Percentiles rank a stretch among this genome's conserved stretches.
phyloP scores from a whole-genome alignment of 225 moss, liverwort and hornwort genomes.

The Antitrichia curtipendula region DNA sequence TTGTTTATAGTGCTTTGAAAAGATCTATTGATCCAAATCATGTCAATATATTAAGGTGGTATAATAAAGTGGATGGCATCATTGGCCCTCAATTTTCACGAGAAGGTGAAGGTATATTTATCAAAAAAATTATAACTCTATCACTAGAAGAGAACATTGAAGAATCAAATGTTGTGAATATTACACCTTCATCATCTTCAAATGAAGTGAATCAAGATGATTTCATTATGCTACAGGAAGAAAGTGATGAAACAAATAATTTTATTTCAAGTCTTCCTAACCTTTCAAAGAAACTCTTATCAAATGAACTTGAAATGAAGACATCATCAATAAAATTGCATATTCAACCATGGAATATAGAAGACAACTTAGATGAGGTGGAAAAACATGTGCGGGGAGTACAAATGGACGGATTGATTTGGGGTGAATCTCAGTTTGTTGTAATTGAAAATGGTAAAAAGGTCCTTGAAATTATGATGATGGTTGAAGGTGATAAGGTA shows the following conservation, averaged over 20 bases:
- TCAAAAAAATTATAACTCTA: not conserved
- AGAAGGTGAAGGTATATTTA: constrained; percentile 21
- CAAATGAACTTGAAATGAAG: not conserved
- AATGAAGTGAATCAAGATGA: constrained; percentile 29
- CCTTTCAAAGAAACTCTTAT: not conserved
- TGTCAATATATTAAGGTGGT: constrained; percentile 51
- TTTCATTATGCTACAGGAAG: constrained; percentile 18
- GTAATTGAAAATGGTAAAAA: constrained; percentile 2
- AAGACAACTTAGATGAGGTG: constrained; percentile 32
- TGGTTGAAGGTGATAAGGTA: constrained; percentile 32
- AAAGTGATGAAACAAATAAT: constrained; percentile 22
- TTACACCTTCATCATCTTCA: constrained; percentile 1
- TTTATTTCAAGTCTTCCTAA: constrained; percentile 5
- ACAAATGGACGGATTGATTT: constrained; percentile 44
- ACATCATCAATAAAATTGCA: constrained; percentile 53
- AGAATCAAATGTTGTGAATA: not conserved
- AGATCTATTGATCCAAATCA: constrained; percentile 11
- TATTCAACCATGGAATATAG: constrained; percentile 65
- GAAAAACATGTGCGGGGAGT: constrained; percentile 45
- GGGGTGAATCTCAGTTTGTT: constrained; percentile 45
- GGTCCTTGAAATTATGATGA: constrained; percentile 52
- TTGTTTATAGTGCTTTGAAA: constrained; percentile 31
- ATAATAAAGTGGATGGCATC: constrained; percentile 29
- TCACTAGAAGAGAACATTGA: not conserved
- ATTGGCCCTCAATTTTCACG: constrained; percentile 44